Conservation (phyloP, 352 stramenopile genomes). For the Globisporangium orthogonon region DNA sequence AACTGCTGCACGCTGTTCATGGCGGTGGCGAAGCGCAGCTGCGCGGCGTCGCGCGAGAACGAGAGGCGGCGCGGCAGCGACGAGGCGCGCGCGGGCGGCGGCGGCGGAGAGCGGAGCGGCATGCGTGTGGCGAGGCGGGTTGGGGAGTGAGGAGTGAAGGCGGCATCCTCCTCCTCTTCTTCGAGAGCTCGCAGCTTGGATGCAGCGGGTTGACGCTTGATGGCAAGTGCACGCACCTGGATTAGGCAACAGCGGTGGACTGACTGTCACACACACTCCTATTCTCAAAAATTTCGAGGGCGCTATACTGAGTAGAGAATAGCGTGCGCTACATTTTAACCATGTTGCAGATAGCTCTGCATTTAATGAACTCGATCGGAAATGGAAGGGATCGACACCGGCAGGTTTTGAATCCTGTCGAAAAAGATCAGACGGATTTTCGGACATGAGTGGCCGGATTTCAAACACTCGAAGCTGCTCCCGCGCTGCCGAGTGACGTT, state of each 20-base stretch:
- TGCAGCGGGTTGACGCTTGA: background rate
- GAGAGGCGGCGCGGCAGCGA: constrained; percentile 12
- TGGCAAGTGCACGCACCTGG: background rate
- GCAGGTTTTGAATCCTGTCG: too few species aligned
- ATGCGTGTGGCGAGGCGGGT: background rate
- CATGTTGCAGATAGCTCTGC: too few species aligned
- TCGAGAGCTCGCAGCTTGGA: background rate
- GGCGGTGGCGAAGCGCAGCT: constrained; percentile 32
- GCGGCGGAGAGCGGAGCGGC: constrained; percentile 3
- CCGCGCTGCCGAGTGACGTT: background rate
- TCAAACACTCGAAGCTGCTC: background rate
- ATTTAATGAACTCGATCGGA: too few species aligned
- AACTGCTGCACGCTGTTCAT: constrained; percentile 53
- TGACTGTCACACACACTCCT: background rate
- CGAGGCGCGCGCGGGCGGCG: background rate
- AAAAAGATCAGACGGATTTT: constrained; percentile 1
- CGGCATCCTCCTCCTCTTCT: background rate
- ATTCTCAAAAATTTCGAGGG: background rate
- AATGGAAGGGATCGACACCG: background rate
- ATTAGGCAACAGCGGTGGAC: background rate
- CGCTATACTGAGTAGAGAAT: background rate
- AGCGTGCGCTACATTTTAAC: too few species aligned
- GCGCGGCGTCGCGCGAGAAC: constrained; percentile 10
- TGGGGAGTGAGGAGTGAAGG: background rate
- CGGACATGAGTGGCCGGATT: background rate